Evolutionary conservation across 2,329 filamentous ascomycete species (phyloP).

Genomic region (Chalara sp.): DNA sequence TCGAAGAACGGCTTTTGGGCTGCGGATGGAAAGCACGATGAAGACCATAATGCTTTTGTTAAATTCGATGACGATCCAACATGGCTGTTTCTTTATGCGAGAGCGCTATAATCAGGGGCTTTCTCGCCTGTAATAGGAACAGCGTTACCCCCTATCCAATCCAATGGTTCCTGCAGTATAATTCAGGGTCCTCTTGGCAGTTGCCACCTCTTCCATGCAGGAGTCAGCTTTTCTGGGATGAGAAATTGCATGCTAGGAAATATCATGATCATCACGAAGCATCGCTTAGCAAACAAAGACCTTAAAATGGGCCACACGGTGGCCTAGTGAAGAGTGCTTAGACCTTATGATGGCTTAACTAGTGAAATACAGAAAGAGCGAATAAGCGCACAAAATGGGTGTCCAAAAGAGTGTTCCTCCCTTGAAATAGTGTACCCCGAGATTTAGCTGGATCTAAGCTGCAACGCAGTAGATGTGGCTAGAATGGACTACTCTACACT

Average conservation of each 20-base stretch:
- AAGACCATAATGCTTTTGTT: background rate
- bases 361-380: no score
- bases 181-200: background rate
- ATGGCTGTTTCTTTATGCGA: constrained; percentile 1
- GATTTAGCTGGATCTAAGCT: background rate
- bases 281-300: no score
- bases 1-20: background rate
- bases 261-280: background rate
- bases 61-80: constrained; percentile 7
- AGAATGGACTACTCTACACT: background rate
- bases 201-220: background rate
- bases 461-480: background rate
- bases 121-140: background rate
- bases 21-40: background rate
- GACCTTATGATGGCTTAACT: no score
- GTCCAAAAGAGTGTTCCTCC: background rate
- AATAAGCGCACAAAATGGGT: no score
- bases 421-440: background rate
- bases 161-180: background rate
- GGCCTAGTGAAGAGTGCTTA: no score
- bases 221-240: background rate
- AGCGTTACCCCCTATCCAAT: background rate
- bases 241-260: background rate
- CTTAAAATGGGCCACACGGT: no score
- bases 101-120: background rate